Percentiles rank a stretch among this genome's conserved stretches.
Conservation (phyloP, 805 yeast genomes). For the Kuraishia floccosa region DNA sequence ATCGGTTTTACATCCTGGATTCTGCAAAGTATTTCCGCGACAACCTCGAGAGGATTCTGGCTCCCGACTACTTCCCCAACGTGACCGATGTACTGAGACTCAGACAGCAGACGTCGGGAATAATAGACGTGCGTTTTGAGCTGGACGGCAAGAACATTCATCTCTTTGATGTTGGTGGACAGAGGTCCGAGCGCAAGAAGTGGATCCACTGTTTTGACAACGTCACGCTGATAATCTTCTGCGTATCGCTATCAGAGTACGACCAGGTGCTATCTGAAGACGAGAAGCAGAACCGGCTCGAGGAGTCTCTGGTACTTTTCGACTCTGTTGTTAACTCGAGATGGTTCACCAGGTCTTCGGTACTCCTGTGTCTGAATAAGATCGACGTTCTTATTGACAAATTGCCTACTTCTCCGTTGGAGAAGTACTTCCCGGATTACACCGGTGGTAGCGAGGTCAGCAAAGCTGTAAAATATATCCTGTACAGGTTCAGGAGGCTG, state of each 20-base stretch:
- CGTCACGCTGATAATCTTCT: conserved; percentile 79
- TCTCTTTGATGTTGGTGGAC: conserved; percentile 88
- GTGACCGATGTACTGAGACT: conserved; percentile 76
- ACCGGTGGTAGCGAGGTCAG: conserved; percentile 83
- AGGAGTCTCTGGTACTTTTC: conserved; percentile 73
- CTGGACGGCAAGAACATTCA: conserved; percentile 59
- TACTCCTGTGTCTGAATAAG: conserved; percentile 79
- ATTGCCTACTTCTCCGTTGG: conserved; percentile 69
- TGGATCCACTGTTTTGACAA: conserved; percentile 97
- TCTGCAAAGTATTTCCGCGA: conserved; percentile 73
- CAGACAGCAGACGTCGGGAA: conserved; percentile 88
- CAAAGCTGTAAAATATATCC: conserved; percentile 83
- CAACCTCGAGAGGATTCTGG: conserved; percentile 49
- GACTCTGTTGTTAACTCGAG: conserved; percentile 87
- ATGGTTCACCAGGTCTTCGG: conserved; percentile 84
- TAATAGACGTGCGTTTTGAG: conserved; percentile 70
- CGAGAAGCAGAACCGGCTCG: conserved; percentile 61
- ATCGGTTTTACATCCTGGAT: conserved; percentile 75
- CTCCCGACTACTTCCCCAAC: conserved; percentile 54
- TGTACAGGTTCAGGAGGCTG: conserved; percentile 81
- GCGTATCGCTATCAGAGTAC: conserved; percentile 86
- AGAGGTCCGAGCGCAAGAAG: conserved; percentile 87
- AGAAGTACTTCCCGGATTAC: conserved; percentile 79
- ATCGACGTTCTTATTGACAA: conserved; percentile 86
- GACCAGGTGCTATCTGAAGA: conserved; percentile 81